Evolutionary conservation across 352 stramenopile species (phyloP).

Genomic region (Pythium rhizo-oryzae): DNA sequence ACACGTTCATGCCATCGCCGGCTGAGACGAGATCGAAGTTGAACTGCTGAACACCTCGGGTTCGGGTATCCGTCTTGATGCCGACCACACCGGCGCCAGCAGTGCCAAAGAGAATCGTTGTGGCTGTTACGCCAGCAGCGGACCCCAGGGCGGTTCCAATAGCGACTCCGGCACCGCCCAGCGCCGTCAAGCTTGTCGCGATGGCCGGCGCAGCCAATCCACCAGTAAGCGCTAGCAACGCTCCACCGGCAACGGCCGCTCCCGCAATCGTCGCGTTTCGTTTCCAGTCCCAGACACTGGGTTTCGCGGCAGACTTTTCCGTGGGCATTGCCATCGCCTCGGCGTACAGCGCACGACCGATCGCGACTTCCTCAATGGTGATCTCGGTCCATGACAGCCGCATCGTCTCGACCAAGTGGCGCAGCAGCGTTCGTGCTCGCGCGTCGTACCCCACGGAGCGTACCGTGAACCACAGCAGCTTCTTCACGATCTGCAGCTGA

Average conservation of each 20-base stretch:
- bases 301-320: constrained; percentile 59
- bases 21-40: constrained; percentile 82
- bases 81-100: constrained; percentile 76
- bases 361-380: constrained; percentile 64
- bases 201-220: constrained; percentile 66
- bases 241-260: constrained; percentile 68
- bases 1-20: constrained; percentile 87
- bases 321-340: constrained; percentile 77
- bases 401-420: constrained; percentile 50
- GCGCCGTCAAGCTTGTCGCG: constrained; percentile 51
- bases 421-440: constrained; percentile 55
- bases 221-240: constrained; percentile 74
- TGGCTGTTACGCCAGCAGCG: constrained; percentile 58
- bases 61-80: constrained; percentile 79
- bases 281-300: constrained; percentile 79
- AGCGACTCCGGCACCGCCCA: constrained; percentile 63
- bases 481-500: constrained; percentile 61
- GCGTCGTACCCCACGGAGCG: constrained; percentile 82
- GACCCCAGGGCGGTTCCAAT: constrained; percentile 68
- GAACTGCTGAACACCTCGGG: constrained; percentile 78
- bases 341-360: constrained; percentile 69
- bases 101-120: constrained; percentile 81
- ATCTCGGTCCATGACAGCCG: constrained; percentile 62
- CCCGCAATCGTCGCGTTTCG: constrained; percentile 73
- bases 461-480: constrained; percentile 80